Evolutionary conservation across 768 basidiomycete genomes (phyloP), one percentile per base, ranked within the genome.

Genomic region (Leccinum broughii): DNA sequence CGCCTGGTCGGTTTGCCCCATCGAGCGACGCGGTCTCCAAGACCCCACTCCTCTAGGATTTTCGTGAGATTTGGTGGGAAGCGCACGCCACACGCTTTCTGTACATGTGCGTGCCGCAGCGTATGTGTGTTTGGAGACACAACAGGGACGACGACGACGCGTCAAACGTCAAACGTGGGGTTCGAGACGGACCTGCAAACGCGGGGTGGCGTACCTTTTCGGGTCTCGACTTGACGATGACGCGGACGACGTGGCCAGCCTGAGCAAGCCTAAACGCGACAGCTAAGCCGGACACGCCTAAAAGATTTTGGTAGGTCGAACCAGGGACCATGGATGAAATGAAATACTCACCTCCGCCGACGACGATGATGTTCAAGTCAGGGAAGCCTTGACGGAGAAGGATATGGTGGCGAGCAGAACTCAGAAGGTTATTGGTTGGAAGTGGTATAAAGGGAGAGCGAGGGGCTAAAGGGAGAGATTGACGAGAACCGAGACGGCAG

Each of bases 1-100:
- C 34, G 52, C 11, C 50, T 61, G 24, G 57, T 54, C 35, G 61
- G 57, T 48, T 39, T 57, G 7, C 75, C 75, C 55, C 77, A 74
- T 17, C 75, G 73, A 28, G 59, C 54, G 54, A 84, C 69, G 7
- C 73, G 67, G 30, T 81, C 77, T 14, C 72, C 77, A 1, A 82
- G 76, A 22, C 81, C 83, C 84, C 85, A 87, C 60, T 81, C 75
- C 50, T 76, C 74, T 24, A 85, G 72, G 1, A 85, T 72, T 52
- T 78, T 77, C 51, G 83, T 83, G 76, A 85, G 78, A 64, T 85
- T 85, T 0, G 85, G 83, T 32, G 83, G 82, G 4, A 83, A 73
- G 24, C 79, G 76, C 13, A 80, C 67, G 13, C 80, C 81, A 13
- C 70, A 77, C 11, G 67, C 63, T 24, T 68, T 71, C 77, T 80